Evolutionary conservation across 176 grass and related monocot genomes (phyloP).

Genomic region (Ensete glaucum): DNA sequence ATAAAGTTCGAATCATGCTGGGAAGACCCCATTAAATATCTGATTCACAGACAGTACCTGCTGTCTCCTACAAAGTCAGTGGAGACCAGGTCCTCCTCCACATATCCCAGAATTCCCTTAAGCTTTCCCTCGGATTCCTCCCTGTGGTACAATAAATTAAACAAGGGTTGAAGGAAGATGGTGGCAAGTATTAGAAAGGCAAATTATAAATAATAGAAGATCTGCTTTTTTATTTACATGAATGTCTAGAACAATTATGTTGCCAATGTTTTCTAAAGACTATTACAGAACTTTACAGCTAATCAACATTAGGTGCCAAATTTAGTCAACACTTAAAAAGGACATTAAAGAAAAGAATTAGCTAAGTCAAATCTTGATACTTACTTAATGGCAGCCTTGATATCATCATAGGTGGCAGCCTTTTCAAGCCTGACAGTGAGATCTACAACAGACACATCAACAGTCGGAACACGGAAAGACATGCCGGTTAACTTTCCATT

Average conservation of each 20-base stretch:
- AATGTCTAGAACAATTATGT: background rate
- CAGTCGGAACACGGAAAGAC: slow-evolving; percentile 16
- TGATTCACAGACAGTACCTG: background rate
- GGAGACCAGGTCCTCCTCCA: slow-evolving; percentile 15
- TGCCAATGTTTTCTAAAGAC: background rate
- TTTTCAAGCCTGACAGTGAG: slow-evolving; percentile 15
- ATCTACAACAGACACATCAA: slow-evolving; percentile 15
- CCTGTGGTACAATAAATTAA: background rate
- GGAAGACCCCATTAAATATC: background rate
- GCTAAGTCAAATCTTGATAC: background rate
- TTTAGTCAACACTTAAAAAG: background rate
- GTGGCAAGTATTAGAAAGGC: background rate
- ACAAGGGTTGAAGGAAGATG: background rate
- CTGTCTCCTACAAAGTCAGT: slow-evolving; percentile 9
- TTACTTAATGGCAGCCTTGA: slow-evolving; percentile 16
- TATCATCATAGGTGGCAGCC: slow-evolving; percentile 1
- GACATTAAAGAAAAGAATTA: background rate
- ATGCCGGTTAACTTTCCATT: slow-evolving; percentile 18
- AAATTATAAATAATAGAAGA: background rate
- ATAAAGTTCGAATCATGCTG: background rate
- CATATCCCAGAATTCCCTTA: slow-evolving; percentile 18
- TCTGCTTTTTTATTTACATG: background rate
- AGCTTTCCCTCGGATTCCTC: slow-evolving; percentile 16
- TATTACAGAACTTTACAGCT: background rate
- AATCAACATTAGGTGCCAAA: background rate